These are phyloP conservation scores for Corniculantispora saksenae DNA, from an alignment of 2,329 filamentous ascomycete genomes.

Conservation along the genomic window DNA sequence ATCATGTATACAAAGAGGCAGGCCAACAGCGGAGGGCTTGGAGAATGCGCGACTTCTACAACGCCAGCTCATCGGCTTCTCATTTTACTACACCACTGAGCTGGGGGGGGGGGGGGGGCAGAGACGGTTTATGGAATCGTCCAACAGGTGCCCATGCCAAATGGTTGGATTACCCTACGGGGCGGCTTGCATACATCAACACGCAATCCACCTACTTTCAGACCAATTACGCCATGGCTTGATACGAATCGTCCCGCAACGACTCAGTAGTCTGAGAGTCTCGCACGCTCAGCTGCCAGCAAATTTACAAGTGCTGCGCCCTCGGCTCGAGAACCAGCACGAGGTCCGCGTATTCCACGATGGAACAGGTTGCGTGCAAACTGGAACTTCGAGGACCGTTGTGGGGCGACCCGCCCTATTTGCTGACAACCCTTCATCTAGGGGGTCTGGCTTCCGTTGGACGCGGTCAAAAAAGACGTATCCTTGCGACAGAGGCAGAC, in stretches of 20 bases:
- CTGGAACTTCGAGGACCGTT: not conserved
- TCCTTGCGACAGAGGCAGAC: not conserved
- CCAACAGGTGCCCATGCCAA: not conserved
- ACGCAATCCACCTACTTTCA: not conserved
- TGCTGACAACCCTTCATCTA: conserved; percentile 4
- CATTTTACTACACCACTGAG: not conserved
- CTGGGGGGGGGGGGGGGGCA: not conserved
- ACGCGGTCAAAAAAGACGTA: not conserved
- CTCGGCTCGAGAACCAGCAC: not conserved
- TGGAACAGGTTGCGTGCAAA: not conserved
- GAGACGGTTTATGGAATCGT: not conserved
- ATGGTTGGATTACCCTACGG: conserved; percentile 6
- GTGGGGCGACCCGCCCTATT: conserved; percentile 14
- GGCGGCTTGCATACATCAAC: not conserved
- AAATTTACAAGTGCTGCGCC: not conserved
- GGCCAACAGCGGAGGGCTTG: not conserved
- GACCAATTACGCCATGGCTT: not conserved
- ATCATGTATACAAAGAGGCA: not conserved
- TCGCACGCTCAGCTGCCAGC: not conserved
- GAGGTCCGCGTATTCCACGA: not conserved
- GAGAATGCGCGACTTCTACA: not conserved
- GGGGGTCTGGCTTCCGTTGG: not conserved
- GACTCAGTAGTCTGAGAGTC: not conserved
- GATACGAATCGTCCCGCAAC: not conserved
- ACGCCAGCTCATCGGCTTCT: not conserved